phyloP scores from a whole-genome alignment of 108 stramenopile species.

The Nitzschia sp. region DNA sequence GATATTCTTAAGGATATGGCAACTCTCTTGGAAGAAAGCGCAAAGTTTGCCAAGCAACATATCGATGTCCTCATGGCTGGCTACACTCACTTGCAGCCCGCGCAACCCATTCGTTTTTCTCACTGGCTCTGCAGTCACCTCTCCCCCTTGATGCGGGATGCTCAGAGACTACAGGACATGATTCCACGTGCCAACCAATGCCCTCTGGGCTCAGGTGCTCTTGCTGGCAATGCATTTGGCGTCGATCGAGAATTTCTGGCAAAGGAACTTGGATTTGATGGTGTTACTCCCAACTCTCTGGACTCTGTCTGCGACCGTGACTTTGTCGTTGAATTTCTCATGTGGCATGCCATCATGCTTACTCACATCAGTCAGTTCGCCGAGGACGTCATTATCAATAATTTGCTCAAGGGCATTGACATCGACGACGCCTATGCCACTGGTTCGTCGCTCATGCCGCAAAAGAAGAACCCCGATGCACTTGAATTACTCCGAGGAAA shows the following conservation, averaged over 20 bases:
- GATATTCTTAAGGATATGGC: slow-evolving; percentile 79
- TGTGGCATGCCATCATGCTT: slow-evolving; percentile 93
- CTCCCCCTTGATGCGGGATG: slow-evolving; percentile 90
- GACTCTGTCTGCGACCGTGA: slow-evolving; percentile 99
- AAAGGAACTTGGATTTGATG: slow-evolving; percentile 92
- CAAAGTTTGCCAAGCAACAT: slow-evolving; percentile 77
- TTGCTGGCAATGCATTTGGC: slow-evolving; percentile 98
- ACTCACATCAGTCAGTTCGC: slow-evolving; percentile 96
- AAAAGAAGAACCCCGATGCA: slow-evolving; percentile 99
- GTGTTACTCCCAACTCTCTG: slow-evolving; percentile 91
- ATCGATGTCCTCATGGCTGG: slow-evolving; percentile 97
- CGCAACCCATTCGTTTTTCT: slow-evolving; percentile 94
- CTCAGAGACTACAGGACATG: slow-evolving; percentile 87
- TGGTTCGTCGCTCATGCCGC: slow-evolving; percentile 98
- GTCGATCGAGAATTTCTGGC: slow-evolving; percentile 94
- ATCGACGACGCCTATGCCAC: slow-evolving; percentile 98
- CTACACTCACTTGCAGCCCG: slow-evolving; percentile 99
- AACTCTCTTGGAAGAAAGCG: slow-evolving; percentile 69
- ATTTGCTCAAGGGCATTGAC: slow-evolving; percentile 87
- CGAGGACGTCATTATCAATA: slow-evolving; percentile 98
- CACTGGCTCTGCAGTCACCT: slow-evolving; percentile 98
- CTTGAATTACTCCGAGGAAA: slow-evolving; percentile 98
- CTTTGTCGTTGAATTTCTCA: slow-evolving; percentile 97
- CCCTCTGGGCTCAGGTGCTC: slow-evolving; percentile 95
- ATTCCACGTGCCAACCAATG: slow-evolving; percentile 90